Base-by-base conservation (phyloP, 169 alveolate genomes). In the Cystoisospora suis region DNA sequence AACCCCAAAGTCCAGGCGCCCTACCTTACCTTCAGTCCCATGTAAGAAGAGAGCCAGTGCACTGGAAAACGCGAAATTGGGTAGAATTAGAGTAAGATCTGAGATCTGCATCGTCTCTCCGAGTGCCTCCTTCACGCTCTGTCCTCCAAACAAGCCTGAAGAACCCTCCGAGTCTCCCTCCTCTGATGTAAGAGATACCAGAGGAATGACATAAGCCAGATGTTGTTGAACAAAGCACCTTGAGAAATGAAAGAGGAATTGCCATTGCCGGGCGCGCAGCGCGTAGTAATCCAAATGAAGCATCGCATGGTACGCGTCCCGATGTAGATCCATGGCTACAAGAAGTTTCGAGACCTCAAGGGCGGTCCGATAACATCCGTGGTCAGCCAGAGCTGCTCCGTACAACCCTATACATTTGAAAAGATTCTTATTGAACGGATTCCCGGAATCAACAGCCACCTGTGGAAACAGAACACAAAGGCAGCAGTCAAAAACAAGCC, bases 51-150 rank as follows among this genome's bases (percentile, higher is more conserved):
- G 29, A 29, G 92, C 81, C 17, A 88, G 88, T 9, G 92, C 88
- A 5, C 61, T 45, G 1, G 92, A 88, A 44, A 77, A 88, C 15
- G 92, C 88, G 44, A 88, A 88, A 38, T 88, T 88, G 0, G 92
- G 92, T 34, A 88, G 75, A n/a, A 72, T 27, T 44, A 47, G 23
- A 29, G 79, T 23, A 12, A 88, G 88, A 42, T 58, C 92, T 5
- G 15, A 4, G 32, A 17, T 9, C 75, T 42, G 36, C n/a, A n/a
- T n/a, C 5, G 77, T 17, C 40, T 65, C 77, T 12, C 44, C 42
- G 7, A 1, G 1, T 1, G 5, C 77, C n/a, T 65, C 45, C n/a
- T n/a, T n/a, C n/a, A n/a, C n/a, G n/a, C n/a, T n/a, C n/a, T n/a
- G n/a, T n/a, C n/a, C n/a, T n/a, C n/a, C n/a, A n/a, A n/a, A n/a